phyloP scores from a whole-genome alignment of 495 filamentous ascomycete genomes.

The Penicillium verhagenii region DNA sequence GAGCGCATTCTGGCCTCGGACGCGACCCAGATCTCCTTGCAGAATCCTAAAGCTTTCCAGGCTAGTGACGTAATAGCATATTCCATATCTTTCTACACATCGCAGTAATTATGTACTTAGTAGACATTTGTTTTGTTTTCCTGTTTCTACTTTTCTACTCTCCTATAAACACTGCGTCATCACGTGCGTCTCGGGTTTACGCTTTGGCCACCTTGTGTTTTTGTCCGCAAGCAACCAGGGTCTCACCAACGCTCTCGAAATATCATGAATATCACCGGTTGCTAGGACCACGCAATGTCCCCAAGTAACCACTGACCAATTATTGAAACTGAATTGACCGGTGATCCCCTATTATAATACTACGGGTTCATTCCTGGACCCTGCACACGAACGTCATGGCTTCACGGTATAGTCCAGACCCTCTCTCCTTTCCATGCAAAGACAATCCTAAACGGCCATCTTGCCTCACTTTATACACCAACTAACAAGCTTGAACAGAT shows the following conservation, averaged over 20 bases:
- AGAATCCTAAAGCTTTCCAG: neutral
- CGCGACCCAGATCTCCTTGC: neutral
- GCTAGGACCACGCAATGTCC: conserved; percentile 11
- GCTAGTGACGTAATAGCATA: neutral
- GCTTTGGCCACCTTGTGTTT: conserved; percentile 33
- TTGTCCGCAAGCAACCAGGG: conserved; percentile 20
- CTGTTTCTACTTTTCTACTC: neutral
- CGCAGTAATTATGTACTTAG: too few species aligned
- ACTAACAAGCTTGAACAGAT: conserved; percentile 39
- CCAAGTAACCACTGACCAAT: neutral
- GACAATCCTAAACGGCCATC: neutral
- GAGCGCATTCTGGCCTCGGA: neutral
- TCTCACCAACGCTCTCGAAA: conserved; percentile 6
- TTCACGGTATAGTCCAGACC: conserved; percentile 28
- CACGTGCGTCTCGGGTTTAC: conserved; percentile 22
- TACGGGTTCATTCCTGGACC: conserved; percentile 7
- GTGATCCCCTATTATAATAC: neutral
- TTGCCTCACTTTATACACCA: neutral
- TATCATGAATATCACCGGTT: neutral
- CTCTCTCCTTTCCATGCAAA: conserved; percentile 6
- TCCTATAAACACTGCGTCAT: conserved; percentile 12
- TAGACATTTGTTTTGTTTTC: neutral
- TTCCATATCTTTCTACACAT: too few species aligned
- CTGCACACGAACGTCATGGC: conserved; percentile 17
- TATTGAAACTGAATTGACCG: neutral